These are phyloP conservation scores for Xylariaceae sp. DNA, from an alignment of 2,329 filamentous ascomycete species.

Conservation along the genomic window DNA sequence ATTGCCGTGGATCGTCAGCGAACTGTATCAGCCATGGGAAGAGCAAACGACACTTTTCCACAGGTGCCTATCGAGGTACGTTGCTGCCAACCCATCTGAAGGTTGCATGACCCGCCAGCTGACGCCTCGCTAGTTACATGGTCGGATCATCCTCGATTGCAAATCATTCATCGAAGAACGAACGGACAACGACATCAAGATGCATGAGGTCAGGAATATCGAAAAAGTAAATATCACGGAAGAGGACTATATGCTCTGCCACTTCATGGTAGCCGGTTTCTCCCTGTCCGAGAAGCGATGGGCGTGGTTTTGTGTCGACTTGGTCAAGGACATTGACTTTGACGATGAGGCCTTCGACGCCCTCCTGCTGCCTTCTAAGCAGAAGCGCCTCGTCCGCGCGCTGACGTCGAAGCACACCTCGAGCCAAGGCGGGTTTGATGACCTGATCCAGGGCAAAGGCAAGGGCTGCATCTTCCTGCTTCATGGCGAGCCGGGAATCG, in stretches of 20 bases:
- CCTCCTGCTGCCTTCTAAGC: conserved; percentile 9
- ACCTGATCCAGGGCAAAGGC: conserved; percentile 1
- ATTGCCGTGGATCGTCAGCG: conserved; percentile 6
- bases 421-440: not conserved
- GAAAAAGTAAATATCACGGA: not conserved
- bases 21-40: conserved; percentile 1
- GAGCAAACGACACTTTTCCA: conserved; percentile 1
- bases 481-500: not conserved
- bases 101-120: not conserved
- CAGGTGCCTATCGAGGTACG: conserved; percentile 2
- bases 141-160: conserved; percentile 9
- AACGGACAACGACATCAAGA: conserved; percentile 5
- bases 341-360: conserved; percentile 16
- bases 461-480: conserved; percentile 2
- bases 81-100: not conserved
- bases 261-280: conserved; percentile 7
- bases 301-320: conserved; percentile 15
- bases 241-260: conserved; percentile 7
- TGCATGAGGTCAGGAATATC: not conserved
- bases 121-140: not conserved
- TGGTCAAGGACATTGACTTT: conserved; percentile 9
- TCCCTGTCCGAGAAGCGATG: conserved; percentile 13
- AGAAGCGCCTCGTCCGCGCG: conserved; percentile 19
- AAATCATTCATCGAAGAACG: conserved; percentile 11
- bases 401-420: conserved; percentile 5